Percentiles rank a stretch among this genome's conserved stretches.
phyloP scores from a whole-genome alignment of 768 basidiomycete species.

The Lactarius tabidus region DNA sequence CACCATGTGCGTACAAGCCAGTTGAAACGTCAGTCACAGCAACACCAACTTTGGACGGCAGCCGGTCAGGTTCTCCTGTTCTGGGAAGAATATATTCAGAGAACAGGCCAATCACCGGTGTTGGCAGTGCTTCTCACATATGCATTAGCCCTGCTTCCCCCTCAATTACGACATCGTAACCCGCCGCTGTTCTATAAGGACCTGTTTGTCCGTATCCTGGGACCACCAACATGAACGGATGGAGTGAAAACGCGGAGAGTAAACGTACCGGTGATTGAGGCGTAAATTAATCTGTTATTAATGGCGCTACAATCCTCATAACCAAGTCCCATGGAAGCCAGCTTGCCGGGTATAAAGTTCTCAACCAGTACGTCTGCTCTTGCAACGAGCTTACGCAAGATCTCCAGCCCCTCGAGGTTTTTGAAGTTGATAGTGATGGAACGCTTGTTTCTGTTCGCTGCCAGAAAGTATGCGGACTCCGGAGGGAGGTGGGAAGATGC shows the following conservation, averaged over 20 bases:
- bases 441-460: conserved; percentile 84
- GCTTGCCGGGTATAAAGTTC: conserved; percentile 84
- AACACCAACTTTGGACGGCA: conserved; percentile 92
- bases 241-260: neutral
- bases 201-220: conserved; percentile 85
- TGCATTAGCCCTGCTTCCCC: conserved; percentile 91
- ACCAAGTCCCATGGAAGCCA: conserved; percentile 78
- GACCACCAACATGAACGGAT: conserved; percentile 12
- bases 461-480: conserved; percentile 91
- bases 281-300: conserved; percentile 80
- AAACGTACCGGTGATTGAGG: conserved; percentile 76
- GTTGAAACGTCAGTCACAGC: conserved; percentile 89
- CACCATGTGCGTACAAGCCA: conserved; percentile 86
- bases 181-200: conserved; percentile 76
- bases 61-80: conserved; percentile 83
- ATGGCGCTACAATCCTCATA: conserved; percentile 76
- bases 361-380: conserved; percentile 85
- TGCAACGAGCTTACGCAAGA: conserved; percentile 65
- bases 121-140: conserved; percentile 51
- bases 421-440: conserved; percentile 92
- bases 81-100: conserved; percentile 36
- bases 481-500: conserved; percentile 67
- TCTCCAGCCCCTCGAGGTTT: conserved; percentile 64
- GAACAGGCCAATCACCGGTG: conserved; percentile 18
- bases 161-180: conserved; percentile 70